Percentiles rank a stretch among this genome's conserved stretches.
Conservation (phyloP, 2,329 filamentous ascomycete species). For the Fusarium zealandicum region DNA sequence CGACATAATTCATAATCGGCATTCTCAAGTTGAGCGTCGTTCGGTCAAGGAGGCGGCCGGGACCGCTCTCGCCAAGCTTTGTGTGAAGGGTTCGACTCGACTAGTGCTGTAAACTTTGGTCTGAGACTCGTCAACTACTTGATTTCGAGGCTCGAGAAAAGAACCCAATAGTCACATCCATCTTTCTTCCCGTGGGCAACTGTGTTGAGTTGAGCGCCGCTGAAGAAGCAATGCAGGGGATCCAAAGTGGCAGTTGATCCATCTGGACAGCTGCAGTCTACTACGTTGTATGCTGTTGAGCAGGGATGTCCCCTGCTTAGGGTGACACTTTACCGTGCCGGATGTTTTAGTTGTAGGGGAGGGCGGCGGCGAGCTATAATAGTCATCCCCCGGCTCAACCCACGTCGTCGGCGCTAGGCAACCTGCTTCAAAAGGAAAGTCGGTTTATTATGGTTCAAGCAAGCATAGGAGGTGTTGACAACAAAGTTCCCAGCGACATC, state of each 20-base stretch:
- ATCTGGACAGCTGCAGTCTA: slow-evolving; percentile 36
- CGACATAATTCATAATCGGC: slow-evolving; percentile 11
- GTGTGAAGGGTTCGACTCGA: slow-evolving; percentile 1
- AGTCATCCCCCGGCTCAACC: not conserved
- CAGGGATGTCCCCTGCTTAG: slow-evolving; percentile 33
- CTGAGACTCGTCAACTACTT: slow-evolving; percentile 2
- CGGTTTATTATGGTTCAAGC: slow-evolving; percentile 20
- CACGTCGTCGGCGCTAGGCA: slow-evolving; percentile 5
- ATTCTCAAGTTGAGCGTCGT: slow-evolving; percentile 17
- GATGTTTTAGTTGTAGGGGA: slow-evolving; percentile 33
- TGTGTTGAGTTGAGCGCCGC: slow-evolving; percentile 4
- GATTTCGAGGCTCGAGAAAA: slow-evolving; percentile 5
- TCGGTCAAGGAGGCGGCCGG: slow-evolving; percentile 26
- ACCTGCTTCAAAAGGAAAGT: slow-evolving; percentile 25
- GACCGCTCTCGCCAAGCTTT: slow-evolving; percentile 7
- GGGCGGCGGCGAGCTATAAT: slow-evolving; percentile 15
- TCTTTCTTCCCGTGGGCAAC: not conserved
- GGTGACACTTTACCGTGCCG: slow-evolving; percentile 25
- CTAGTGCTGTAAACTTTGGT: slow-evolving; percentile 7
- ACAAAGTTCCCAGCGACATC: slow-evolving; percentile 10
- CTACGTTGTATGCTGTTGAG: slow-evolving; percentile 18
- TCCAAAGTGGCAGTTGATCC: slow-evolving; percentile 38
- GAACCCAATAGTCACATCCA: slow-evolving; percentile 13
- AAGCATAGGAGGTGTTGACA: slow-evolving; percentile 1
- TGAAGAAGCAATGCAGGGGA: slow-evolving; percentile 31